Conservation (phyloP, 2,329 filamentous ascomycete species). For the Neonectria ditissima region DNA sequence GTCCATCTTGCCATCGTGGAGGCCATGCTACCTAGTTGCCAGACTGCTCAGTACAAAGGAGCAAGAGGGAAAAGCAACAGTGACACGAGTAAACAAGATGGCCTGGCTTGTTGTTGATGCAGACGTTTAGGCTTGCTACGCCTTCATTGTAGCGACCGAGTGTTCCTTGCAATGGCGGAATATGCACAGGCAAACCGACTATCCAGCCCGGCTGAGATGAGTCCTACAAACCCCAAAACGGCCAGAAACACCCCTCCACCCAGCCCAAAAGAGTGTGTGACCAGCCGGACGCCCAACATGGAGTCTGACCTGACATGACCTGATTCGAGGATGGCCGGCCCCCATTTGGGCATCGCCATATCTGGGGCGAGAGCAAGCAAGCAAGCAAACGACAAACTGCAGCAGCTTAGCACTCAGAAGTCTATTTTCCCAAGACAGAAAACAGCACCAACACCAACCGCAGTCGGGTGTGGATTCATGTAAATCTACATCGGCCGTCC, state of each 20-base stretch:
- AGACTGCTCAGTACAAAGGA: conserved; percentile 8
- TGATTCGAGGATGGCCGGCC: conserved; percentile 21
- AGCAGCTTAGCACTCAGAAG: conserved; percentile 1
- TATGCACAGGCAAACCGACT: conserved; percentile 2
- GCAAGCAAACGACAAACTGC: conserved; percentile 1
- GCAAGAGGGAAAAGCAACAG: conserved; percentile 2
- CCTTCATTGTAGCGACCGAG: neutral
- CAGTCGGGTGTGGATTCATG: conserved; percentile 5
- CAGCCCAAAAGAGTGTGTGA: conserved; percentile 20
- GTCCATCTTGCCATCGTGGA: neutral
- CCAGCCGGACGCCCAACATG: conserved; percentile 4
- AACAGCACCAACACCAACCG: neutral
- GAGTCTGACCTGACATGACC: conserved; percentile 20
- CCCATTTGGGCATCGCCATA: conserved; percentile 12
- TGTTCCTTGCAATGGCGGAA: neutral
- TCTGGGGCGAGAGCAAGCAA: conserved; percentile 11
- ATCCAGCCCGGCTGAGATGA: conserved; percentile 17
- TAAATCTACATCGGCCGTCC: conserved; percentile 17
- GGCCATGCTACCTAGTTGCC: neutral
- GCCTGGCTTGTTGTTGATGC: neutral
- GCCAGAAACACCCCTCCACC: conserved; percentile 16
- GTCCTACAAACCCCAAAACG: conserved; percentile 13
- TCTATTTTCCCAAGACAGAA: conserved; percentile 4
- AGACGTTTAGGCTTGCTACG: neutral
- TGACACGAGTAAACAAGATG: conserved; percentile 1